phyloP scores from a whole-genome alignment of 306 rosid genomes.

The Astragalus glycyphyllos region DNA sequence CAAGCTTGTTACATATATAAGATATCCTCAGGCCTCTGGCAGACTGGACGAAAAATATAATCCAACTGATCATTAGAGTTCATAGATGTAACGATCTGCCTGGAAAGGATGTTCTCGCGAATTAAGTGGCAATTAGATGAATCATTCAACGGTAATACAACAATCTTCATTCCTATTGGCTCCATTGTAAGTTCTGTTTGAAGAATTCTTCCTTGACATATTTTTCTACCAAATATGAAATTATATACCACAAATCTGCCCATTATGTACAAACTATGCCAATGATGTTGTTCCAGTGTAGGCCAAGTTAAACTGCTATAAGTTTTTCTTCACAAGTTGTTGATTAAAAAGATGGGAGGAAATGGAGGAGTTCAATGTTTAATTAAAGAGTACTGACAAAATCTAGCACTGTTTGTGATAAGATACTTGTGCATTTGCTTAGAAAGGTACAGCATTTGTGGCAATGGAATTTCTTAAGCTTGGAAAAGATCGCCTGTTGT shows the following conservation, averaged over 20 bases:
- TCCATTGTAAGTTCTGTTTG: constrained; percentile 18
- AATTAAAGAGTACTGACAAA: not conserved
- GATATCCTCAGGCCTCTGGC: not conserved
- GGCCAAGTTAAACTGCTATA: constrained; percentile 14
- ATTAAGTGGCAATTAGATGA: not conserved
- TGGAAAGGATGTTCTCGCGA: not conserved
- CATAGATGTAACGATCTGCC: not conserved
- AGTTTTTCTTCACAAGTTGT: not conserved
- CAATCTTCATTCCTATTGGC: not conserved
- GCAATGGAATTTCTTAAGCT: constrained; percentile 2
- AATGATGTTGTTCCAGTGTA: not conserved
- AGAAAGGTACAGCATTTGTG: not conserved
- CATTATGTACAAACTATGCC: not conserved
- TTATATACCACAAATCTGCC: not conserved
- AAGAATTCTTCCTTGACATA: not conserved
- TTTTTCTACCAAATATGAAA: not conserved
- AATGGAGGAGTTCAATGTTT: not conserved
- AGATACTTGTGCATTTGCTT: constrained; percentile 6
- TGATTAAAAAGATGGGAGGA: not conserved
- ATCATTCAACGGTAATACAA: not conserved
- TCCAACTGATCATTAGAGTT: not conserved
- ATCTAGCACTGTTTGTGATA: constrained; percentile 2
- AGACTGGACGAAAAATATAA: not conserved
- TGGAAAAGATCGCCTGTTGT: constrained; percentile 17
- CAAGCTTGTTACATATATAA: not conserved